These are phyloP conservation scores for Hippophae gyantsensis DNA, from an alignment of 306 rosid genomes.

Conservation along the genomic window DNA sequence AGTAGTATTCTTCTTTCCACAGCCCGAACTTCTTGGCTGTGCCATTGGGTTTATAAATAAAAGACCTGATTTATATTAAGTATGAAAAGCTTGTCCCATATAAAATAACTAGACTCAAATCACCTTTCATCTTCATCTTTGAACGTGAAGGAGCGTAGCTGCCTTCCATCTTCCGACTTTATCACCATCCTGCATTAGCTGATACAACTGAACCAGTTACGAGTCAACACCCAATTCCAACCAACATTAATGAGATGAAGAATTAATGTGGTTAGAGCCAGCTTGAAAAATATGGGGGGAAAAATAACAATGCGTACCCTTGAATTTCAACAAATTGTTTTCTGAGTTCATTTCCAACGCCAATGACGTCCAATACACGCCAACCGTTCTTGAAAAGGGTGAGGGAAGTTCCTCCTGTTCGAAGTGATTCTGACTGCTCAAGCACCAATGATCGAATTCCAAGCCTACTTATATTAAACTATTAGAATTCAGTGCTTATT, in stretches of 20 bases:
- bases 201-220: constrained; percentile 41
- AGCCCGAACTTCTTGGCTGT: constrained; percentile 89
- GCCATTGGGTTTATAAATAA: not conserved
- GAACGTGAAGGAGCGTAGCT: constrained; percentile 68
- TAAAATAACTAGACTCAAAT: not conserved
- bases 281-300: not conserved
- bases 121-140: constrained; percentile 76
- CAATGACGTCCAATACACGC: constrained; percentile 80
- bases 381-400: constrained; percentile 89
- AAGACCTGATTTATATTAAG: not conserved
- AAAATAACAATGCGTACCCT: constrained; percentile 40
- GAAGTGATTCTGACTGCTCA: constrained; percentile 52
- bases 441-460: constrained; percentile 58
- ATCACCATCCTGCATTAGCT: constrained; percentile 82
- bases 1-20: constrained; percentile 78
- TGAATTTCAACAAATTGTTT: constrained; percentile 61
- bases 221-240: not conserved
- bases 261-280: too few species aligned
- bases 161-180: constrained; percentile 65
- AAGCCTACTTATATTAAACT: constrained; percentile 31
- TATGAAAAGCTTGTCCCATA: not conserved
- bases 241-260: too few species aligned
- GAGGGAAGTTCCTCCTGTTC: constrained; percentile 75
- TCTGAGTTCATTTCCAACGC: constrained; percentile 71
- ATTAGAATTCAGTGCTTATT: not conserved